A percentile compares a stretch with the other conserved stretches of the same genome.
Evolutionary conservation across 306 rosid species (phyloP).

Genomic region (Quercus agrifolia): DNA sequence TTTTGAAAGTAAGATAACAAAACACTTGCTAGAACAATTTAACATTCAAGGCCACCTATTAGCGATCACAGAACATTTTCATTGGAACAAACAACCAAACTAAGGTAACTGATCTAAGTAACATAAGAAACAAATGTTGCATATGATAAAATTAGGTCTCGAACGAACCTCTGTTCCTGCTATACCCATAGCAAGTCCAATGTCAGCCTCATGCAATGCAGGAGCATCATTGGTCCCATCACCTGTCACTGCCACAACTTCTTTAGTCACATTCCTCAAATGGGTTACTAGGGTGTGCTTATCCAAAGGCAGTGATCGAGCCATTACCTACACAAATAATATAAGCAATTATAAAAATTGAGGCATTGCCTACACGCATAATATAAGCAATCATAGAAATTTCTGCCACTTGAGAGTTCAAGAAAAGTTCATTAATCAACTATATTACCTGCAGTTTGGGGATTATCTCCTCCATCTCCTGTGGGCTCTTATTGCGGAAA

Average conservation of each 20-base stretch:
- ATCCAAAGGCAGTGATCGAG: slow-evolving; percentile 85
- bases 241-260: slow-evolving; percentile 95
- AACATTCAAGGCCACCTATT: not conserved
- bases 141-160: slow-evolving; percentile 2
- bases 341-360: not conserved
- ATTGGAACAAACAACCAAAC: not conserved
- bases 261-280: slow-evolving; percentile 53
- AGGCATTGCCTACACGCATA: not conserved
- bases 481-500: slow-evolving; percentile 49
- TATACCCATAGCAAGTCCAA: slow-evolving; percentile 93
- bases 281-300: slow-evolving; percentile 76
- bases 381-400: slow-evolving; percentile 2
- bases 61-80: not conserved
- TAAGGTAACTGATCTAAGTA: not conserved
- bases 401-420: not conserved
- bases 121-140: not conserved
- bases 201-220: slow-evolving; percentile 87
- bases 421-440: not conserved
- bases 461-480: slow-evolving; percentile 58
- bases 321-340: slow-evolving; percentile 69
- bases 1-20: no score
- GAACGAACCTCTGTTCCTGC: slow-evolving; percentile 93
- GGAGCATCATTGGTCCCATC: slow-evolving; percentile 98
- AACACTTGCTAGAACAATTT: no score
- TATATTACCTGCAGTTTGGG: slow-evolving; percentile 80